phyloP scores from a whole-genome alignment of 768 basidiomycete species.

The Amanita jacksonii region DNA sequence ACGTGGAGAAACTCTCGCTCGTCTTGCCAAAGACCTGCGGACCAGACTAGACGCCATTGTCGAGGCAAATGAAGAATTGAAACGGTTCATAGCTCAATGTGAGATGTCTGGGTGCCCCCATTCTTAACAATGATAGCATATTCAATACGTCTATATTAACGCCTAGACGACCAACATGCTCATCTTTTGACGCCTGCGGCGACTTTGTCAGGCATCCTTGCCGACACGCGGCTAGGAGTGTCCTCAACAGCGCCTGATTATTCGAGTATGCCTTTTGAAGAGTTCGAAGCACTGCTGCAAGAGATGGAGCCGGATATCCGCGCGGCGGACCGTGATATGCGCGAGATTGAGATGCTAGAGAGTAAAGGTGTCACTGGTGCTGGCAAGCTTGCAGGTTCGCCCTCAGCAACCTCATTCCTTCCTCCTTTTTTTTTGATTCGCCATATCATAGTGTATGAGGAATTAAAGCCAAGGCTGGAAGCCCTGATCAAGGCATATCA shows the following conservation, averaged over 20 bases:
- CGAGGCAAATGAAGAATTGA: conserved; percentile 60
- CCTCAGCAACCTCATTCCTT: conserved; percentile 5
- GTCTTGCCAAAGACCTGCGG: conserved; percentile 54
- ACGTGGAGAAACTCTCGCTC: conserved; percentile 45
- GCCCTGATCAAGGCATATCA: conserved; percentile 46
- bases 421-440: neutral
- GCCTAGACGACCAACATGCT: conserved; percentile 75
- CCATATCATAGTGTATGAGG: conserved; percentile 42
- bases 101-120: conserved; percentile 17
- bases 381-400: conserved; percentile 55
- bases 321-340: conserved; percentile 72
- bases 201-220: conserved; percentile 56
- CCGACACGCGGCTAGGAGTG: conserved; percentile 21
- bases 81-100: conserved; percentile 72
- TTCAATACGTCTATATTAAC: too few species aligned
- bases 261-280: conserved; percentile 54
- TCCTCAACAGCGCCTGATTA: conserved; percentile 34
- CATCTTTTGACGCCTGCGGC: conserved; percentile 68
- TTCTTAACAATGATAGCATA: too few species aligned
- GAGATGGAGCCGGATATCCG: conserved; percentile 85
- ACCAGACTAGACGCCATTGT: conserved; percentile 46
- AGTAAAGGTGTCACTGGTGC: conserved; percentile 63
- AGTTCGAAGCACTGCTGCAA: conserved; percentile 57
- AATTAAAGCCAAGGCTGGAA: conserved; percentile 58
- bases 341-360: conserved; percentile 63